Evolutionary conservation across 768 basidiomycete species (phyloP).

Genomic region (Kwoniella sp.): DNA sequence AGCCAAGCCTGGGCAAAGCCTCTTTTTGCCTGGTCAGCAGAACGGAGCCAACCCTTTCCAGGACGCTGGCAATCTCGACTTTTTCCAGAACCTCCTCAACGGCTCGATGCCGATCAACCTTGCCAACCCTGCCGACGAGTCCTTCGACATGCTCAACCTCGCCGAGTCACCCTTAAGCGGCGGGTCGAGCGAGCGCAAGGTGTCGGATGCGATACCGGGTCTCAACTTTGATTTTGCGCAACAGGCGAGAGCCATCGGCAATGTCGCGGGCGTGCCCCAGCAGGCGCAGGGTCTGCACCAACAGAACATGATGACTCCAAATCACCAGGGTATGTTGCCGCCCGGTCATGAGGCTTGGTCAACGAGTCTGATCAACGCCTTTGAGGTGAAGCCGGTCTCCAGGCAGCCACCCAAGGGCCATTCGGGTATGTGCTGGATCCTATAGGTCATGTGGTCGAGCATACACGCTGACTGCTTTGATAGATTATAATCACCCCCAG

Average conservation of each 20-base stretch:
- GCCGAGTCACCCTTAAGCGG: slow-evolving; percentile 2
- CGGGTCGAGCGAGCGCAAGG: background rate
- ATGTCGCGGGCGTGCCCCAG: background rate
- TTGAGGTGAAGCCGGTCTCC: too few relatives aligned
- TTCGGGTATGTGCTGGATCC: too few relatives aligned
- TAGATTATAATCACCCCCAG: too few relatives aligned
- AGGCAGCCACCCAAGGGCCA: too few relatives aligned
- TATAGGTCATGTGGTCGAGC: too few relatives aligned
- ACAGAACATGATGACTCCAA: too few relatives aligned
- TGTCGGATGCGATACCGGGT: background rate
- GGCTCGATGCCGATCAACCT: background rate
- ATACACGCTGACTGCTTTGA: too few relatives aligned
- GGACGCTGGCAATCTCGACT: slow-evolving; percentile 6
- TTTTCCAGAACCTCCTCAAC: slow-evolving; percentile 14
- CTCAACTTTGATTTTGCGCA: slow-evolving; percentile 8
- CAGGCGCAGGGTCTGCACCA: background rate
- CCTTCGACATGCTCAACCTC: slow-evolving; percentile 21
- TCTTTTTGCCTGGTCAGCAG: slow-evolving; percentile 11
- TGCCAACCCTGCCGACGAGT: too few relatives aligned
- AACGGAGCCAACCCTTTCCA: slow-evolving; percentile 3
- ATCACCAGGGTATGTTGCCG: too few relatives aligned
- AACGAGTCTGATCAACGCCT: too few relatives aligned
- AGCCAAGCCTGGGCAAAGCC: slow-evolving; percentile 1
- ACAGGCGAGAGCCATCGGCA: slow-evolving; percentile 7
- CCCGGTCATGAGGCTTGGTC: too few relatives aligned